Percentiles rank a stretch among this genome's conserved stretches.
These are phyloP conservation scores for Caryopteris hybrid DNA, from an alignment of 305 asterid genomes.

Conservation along the genomic window DNA sequence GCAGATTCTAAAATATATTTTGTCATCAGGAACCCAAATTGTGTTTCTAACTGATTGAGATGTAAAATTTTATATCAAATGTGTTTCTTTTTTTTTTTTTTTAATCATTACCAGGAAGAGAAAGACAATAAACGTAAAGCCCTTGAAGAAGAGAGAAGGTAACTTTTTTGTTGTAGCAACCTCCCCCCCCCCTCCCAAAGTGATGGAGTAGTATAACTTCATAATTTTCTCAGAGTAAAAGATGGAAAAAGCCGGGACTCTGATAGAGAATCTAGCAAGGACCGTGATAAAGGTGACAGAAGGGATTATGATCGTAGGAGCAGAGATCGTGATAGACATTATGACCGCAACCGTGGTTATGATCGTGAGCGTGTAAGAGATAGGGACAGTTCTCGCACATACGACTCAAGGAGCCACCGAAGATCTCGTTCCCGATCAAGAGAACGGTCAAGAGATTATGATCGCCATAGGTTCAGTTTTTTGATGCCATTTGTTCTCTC, in stretches of 20 bases:
- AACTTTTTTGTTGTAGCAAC: not conserved
- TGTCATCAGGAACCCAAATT: not conserved
- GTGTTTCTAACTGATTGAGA: constrained; percentile 9
- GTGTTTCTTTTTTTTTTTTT: constrained; percentile 25
- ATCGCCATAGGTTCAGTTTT: constrained; percentile 63
- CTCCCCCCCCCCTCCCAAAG: too few species aligned
- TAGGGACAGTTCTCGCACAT: constrained; percentile 50
- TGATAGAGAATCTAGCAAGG: constrained; percentile 55
- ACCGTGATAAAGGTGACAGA: constrained; percentile 49
- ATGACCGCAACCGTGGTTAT: constrained; percentile 39
- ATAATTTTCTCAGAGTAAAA: constrained; percentile 45
- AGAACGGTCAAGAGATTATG: constrained; percentile 75
- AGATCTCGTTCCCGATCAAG: constrained; percentile 75
- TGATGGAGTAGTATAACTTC: not conserved
- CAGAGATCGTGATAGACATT: constrained; percentile 57
- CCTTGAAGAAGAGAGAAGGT: constrained; percentile 74
- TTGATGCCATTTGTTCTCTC: not conserved
- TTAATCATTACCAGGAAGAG: constrained; percentile 59
- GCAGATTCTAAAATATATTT: not conserved
- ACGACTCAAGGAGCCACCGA: constrained; percentile 63
- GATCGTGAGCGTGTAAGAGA: constrained; percentile 62
- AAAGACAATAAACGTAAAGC: constrained; percentile 62
- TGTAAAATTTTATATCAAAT: constrained; percentile 19
- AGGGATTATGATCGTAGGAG: constrained; percentile 60
- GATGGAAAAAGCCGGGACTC: constrained; percentile 58